Base-by-base conservation (phyloP, 257 asterid species). In the Parsonsia alboflavescens region DNA sequence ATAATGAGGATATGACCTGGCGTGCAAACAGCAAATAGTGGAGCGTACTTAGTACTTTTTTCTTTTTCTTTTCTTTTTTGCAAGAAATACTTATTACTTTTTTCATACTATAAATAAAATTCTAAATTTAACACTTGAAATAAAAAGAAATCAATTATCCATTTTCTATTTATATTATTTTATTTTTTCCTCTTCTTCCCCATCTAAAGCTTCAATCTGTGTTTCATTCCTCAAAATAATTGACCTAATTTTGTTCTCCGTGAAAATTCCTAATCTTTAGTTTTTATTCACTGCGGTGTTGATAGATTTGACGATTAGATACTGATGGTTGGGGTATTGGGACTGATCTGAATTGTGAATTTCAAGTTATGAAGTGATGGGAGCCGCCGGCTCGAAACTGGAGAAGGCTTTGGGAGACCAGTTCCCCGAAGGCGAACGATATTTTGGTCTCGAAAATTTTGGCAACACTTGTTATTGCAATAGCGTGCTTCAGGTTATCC, bases 381-480 rank as follows among this genome's bases (percentile, higher is more conserved):
- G 86, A 36, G 84, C 82, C 44, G 73, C 82, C 36, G 86, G 86
- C 54, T 83, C 86, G 17, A 83, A 75, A 77, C 79, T 83, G 50
- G 86, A 83, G 79, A 83, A 83, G 73, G 86, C 79, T 68, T 36
- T 83, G 9, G 86, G 84, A 28, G 86, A 83, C 72, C 86, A 83
- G 64, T 83, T 83, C 46, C 86, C 84, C 12, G 86, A 83, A 73
- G 86, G 84, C 69, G 86, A 83, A 70, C 75, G 86, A 19, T 83
- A 83, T 68, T 83, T 83, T 68, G 86, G 86, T 8, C 82, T 83
- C 17, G 84, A 83, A 67, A 83, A 83, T 77, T 83, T 83, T 48
- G 86, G 86, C 42, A 83, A 83, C 73, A 83, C 86, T 75, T 83
- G 86, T 53, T 83, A 83, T 73, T 83, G 86, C 76, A 83, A 83